Evolutionary conservation across 2,329 filamentous ascomycete genomes (phyloP).

Genomic region (Fusarium multiceps): DNA sequence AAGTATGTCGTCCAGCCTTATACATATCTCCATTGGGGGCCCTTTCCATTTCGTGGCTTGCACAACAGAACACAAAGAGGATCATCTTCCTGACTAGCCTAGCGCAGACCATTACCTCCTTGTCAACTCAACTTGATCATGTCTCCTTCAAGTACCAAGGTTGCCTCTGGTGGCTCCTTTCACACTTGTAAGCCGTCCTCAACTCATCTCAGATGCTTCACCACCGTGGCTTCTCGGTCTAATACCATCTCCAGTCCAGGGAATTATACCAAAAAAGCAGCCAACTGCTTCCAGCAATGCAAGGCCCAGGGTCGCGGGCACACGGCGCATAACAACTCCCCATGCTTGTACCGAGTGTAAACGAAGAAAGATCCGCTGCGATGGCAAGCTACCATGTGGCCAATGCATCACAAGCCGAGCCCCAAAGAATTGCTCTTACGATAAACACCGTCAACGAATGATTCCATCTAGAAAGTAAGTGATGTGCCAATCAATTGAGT

Average conservation of each 20-base stretch:
- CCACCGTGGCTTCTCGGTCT: conserved; percentile 2
- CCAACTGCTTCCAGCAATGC: conserved; percentile 51
- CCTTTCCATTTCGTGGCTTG: conserved; percentile 30
- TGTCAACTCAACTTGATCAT: conserved; percentile 36
- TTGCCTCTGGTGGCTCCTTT: conserved; percentile 55
- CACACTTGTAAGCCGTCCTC: conserved; percentile 41
- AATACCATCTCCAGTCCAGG: conserved; percentile 56
- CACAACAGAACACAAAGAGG: conserved; percentile 8
- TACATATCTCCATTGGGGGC: conserved; percentile 30
- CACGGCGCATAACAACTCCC: conserved; percentile 65
- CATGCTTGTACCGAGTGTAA: conserved; percentile 82
- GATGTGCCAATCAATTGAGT: conserved; percentile 24
- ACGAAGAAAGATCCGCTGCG: conserved; percentile 84
- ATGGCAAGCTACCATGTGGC: conserved; percentile 83
- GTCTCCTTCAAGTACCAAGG: conserved; percentile 59
- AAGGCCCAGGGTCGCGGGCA: conserved; percentile 54
- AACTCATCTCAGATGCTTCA: not conserved
- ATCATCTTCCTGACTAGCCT: conserved; percentile 27
- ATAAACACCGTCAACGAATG: conserved; percentile 80
- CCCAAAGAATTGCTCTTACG: conserved; percentile 82
- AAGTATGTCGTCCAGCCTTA: conserved; percentile 35
- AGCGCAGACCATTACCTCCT: conserved; percentile 24
- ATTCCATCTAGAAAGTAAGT: conserved; percentile 81
- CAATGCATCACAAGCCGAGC: conserved; percentile 86
- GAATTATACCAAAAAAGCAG: conserved; percentile 63